Percentiles rank a stretch among this genome's conserved stretches.
Conservation (phyloP, 2,329 filamentous ascomycete genomes). For the Tricladium varicosporioides region DNA sequence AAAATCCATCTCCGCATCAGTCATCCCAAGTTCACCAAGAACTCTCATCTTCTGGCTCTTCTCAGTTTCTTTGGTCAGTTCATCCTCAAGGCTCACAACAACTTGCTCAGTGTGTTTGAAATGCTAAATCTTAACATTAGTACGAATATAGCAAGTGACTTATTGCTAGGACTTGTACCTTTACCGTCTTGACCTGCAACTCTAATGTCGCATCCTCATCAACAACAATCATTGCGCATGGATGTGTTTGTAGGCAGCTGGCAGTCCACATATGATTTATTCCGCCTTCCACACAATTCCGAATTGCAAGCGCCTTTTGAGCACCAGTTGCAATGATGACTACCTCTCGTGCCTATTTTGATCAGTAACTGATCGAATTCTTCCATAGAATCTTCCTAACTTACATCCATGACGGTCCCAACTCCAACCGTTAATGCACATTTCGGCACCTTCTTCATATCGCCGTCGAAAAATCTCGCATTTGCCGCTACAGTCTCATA, state of each 20-base stretch:
- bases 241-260: constrained; percentile 73
- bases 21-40: not conserved
- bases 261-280: constrained; percentile 87
- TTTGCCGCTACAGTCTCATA: constrained; percentile 4
- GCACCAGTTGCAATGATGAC: constrained; percentile 2
- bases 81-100: not conserved
- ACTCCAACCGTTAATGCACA: constrained; percentile 6
- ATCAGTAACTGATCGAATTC: not conserved
- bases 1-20: not conserved
- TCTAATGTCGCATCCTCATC: constrained; percentile 74
- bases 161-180: not conserved
- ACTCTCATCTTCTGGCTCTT: not conserved
- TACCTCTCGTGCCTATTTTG: not conserved
- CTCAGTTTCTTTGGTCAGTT: not conserved
- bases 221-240: constrained; percentile 73
- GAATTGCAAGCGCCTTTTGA: not conserved
- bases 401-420: not conserved
- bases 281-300: constrained; percentile 66
- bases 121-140: not conserved
- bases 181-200: constrained; percentile 59
- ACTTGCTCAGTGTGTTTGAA: constrained; percentile 2
- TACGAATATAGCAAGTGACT: not conserved
- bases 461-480: constrained; percentile 4
- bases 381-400: not conserved
- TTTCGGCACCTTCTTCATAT: not conserved